Conservation (phyloP, 208 protist species). For the Crithidia thermophila region DNA sequence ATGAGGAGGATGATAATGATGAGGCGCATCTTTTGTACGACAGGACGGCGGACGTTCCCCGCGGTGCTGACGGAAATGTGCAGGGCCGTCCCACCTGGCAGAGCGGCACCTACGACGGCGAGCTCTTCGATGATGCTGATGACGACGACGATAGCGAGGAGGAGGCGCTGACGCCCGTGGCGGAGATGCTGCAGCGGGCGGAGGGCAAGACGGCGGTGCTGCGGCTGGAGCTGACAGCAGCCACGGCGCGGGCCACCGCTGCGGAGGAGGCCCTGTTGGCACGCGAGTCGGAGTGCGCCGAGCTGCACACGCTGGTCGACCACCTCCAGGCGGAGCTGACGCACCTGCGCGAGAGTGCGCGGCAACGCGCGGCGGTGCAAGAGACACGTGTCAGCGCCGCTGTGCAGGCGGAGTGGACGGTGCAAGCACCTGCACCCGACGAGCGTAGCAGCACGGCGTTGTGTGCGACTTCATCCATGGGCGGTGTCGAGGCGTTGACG, state of each 20-base stretch:
- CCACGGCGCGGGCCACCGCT: constrained; percentile 14
- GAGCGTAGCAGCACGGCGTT: no score
- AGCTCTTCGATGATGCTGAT: not conserved
- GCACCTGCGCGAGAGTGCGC: constrained; percentile 4
- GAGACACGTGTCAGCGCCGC: not conserved
- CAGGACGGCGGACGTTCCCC: not conserved
- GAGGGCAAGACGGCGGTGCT: constrained; percentile 19
- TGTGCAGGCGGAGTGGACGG: constrained; percentile 3
- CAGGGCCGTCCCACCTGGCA: constrained; percentile 8
- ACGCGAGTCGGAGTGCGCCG: constrained; percentile 46
- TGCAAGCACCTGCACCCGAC: no score
- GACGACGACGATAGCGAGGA: not conserved
- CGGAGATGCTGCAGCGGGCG: constrained; percentile 14
- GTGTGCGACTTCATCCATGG: no score
- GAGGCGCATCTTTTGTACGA: constrained; percentile 25
- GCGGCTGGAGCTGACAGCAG: constrained; percentile 10
- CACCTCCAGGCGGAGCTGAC: constrained; percentile 34
- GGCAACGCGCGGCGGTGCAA: not conserved
- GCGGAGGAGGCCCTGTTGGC: constrained; percentile 9
- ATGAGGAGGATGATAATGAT: not conserved
- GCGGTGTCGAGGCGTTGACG: not conserved
- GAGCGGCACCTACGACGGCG: not conserved
- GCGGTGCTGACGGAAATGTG: not conserved
- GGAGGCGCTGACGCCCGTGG: constrained; percentile 2
- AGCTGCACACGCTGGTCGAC: constrained; percentile 48